Evolutionary conservation across 192 early-diverging fungal genomes (phyloP), one percentile per base, ranked within the genome.

Genomic region (Fimicolochytrium jonesii): DNA sequence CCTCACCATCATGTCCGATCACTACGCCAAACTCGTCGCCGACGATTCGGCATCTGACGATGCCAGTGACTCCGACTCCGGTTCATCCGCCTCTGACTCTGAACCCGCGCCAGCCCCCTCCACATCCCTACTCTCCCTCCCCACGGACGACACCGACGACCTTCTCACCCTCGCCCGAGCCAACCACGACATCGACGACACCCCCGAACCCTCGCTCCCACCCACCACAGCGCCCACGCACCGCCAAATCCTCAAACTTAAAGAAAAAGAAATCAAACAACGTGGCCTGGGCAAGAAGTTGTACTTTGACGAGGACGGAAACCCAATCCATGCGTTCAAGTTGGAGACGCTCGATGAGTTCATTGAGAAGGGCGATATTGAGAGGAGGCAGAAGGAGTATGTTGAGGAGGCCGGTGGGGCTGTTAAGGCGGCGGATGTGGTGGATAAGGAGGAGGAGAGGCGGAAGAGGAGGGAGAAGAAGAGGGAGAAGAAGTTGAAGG

Each of bases 231-330:
- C 31, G 11, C 60, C 46, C 1, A 70, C 42, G 13, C 62, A 61
- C 47, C 63, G 56, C 30, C 73, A 84, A 57, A 44, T 84, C 53
- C 67, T 72, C 42, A 79, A 80, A 53, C 62, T 74, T 29, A 82
- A 76, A 62, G 76, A 91, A 41, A 92, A 94, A 69, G 72, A 77
- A 29, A 65, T 87, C 69, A 90, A 93, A 72, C 84, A 83, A 56
- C 70, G 77, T 45, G 80, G 86, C 31, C 83, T 77, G 45, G 81
- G 84, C 65, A 90, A 88, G 64, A 54, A 62, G 44, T 4, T 95
- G 7, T 65, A 92, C 42, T 99, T 96, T 75, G 92, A 97, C 77
- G 96, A 99, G 58, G 93, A 96, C 4, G 96, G 96, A 50, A 85
- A 87, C 23, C 79, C 42, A 70, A 87, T 69, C 79, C 85, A 55